These are phyloP conservation scores for Penicillium arizonense DNA, from an alignment of 495 filamentous ascomycete species.

Conservation along the genomic window DNA sequence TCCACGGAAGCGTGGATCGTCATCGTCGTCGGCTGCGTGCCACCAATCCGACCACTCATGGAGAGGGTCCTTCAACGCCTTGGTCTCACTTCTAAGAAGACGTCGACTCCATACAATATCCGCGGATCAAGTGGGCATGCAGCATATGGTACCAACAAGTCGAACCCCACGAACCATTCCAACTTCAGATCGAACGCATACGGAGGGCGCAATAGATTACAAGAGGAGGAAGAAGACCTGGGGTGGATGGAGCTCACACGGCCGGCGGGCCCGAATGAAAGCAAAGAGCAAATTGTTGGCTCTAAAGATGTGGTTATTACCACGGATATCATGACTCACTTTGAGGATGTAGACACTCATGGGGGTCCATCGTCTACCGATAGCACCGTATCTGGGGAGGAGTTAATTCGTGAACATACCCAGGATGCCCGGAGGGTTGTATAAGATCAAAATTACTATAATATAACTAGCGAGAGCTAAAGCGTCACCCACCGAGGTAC, in stretches of 20 bases:
- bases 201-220: neutral
- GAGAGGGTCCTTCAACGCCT: slow-evolving; percentile 11
- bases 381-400: neutral
- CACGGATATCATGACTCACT: slow-evolving; percentile 3
- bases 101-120: neutral
- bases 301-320: neutral
- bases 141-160: slow-evolving; percentile 6
- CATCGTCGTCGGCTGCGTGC: slow-evolving; percentile 26
- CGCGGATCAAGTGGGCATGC: neutral
- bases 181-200: slow-evolving; percentile 2
- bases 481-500: too few species aligned
- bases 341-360: slow-evolving; percentile 2
- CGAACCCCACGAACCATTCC: neutral
- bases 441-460: neutral
- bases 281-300: slow-evolving; percentile 3
- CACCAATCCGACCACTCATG: slow-evolving; percentile 24
- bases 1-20: slow-evolving; percentile 28
- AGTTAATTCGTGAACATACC: neutral
- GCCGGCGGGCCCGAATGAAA: neutral
- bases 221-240: neutral
- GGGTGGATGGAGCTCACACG: slow-evolving; percentile 4
- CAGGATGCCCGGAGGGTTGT: neutral
- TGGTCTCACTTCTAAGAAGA: slow-evolving; percentile 14
- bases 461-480: too few species aligned
- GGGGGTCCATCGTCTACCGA: neutral